Conservation (phyloP, 2,329 filamentous ascomycete species). For the Nannizzia gypsea region DNA sequence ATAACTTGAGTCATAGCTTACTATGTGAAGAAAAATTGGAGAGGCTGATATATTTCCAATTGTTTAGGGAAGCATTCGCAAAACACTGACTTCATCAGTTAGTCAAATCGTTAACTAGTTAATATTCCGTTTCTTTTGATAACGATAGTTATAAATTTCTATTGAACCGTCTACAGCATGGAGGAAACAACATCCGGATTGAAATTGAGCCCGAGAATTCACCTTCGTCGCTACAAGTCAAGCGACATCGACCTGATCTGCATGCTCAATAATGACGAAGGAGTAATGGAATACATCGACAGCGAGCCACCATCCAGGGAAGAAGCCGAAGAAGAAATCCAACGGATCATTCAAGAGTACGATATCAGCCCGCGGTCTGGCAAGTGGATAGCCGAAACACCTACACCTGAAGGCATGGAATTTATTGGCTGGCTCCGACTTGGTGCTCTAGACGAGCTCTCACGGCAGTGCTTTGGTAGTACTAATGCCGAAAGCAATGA, state of each 20-base stretch:
- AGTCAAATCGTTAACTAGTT: too few relatives aligned
- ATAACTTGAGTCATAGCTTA: too few relatives aligned
- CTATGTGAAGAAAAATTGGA: too few relatives aligned
- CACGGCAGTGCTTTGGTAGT: neutral
- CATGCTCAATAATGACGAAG: conserved; percentile 6
- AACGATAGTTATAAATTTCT: too few relatives aligned
- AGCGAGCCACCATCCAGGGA: neutral
- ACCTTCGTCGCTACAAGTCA: conserved; percentile 1
- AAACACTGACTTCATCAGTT: too few relatives aligned
- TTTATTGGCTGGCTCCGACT: conserved; percentile 7
- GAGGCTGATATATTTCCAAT: too few relatives aligned
- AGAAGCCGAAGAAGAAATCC: conserved; percentile 1
- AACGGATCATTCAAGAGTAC: conserved; percentile 2
- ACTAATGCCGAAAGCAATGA: neutral
- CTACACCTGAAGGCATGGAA: neutral
- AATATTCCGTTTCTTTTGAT: too few relatives aligned
- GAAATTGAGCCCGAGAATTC: neutral
- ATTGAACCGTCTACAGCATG: neutral
- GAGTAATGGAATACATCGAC: conserved; percentile 7
- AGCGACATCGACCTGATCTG: neutral
- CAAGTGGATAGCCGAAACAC: conserved; percentile 5
- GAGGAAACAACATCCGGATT: neutral
- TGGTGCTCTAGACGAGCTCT: neutral
- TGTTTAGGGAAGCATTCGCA: too few relatives aligned
- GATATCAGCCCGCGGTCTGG: neutral